These are phyloP conservation scores for Aspergillus leporis DNA, from an alignment of 495 filamentous ascomycete genomes.

Conservation along the genomic window DNA sequence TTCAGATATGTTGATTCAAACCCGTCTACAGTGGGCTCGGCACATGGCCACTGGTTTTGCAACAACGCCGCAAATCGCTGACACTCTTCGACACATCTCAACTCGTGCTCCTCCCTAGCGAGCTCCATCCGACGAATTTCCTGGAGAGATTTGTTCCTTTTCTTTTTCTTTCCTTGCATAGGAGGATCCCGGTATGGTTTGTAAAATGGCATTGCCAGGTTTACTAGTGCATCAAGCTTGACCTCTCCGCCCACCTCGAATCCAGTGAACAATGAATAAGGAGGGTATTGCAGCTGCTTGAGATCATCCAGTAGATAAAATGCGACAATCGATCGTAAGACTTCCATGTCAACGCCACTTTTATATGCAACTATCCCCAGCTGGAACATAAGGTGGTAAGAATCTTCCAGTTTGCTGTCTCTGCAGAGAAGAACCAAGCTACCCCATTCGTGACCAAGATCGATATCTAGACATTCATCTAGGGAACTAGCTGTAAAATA, in stretches of 20 bases:
- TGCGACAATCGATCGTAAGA: constrained; percentile 36
- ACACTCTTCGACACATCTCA: constrained; percentile 24
- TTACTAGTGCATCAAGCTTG: constrained; percentile 17
- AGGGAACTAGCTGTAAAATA: constrained; percentile 30
- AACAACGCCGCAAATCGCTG: constrained; percentile 32
- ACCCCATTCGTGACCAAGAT: constrained; percentile 48
- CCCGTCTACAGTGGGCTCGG: constrained; percentile 23
- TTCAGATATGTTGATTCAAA: constrained; percentile 33
- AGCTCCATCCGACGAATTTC: constrained; percentile 9
- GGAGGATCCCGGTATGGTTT: not conserved
- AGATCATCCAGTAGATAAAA: constrained; percentile 36
- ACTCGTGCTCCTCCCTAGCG: constrained; percentile 23
- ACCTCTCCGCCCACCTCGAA: constrained; percentile 29
- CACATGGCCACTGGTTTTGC: constrained; percentile 39
- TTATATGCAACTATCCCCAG: constrained; percentile 42
- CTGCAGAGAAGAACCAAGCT: constrained; percentile 35
- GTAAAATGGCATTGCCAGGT: constrained; percentile 26
- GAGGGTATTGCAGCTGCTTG: constrained; percentile 31
- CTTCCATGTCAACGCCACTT: constrained; percentile 30
- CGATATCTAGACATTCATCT: constrained; percentile 27
- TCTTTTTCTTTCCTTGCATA: not conserved
- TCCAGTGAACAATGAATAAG: constrained; percentile 25
- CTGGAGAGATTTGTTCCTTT: not conserved
- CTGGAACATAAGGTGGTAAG: constrained; percentile 43
- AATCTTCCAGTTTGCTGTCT: constrained; percentile 17